Conservation (phyloP, 1,284 basidiomycete species). For the Cutaneotrichosporon sp. region DNA sequence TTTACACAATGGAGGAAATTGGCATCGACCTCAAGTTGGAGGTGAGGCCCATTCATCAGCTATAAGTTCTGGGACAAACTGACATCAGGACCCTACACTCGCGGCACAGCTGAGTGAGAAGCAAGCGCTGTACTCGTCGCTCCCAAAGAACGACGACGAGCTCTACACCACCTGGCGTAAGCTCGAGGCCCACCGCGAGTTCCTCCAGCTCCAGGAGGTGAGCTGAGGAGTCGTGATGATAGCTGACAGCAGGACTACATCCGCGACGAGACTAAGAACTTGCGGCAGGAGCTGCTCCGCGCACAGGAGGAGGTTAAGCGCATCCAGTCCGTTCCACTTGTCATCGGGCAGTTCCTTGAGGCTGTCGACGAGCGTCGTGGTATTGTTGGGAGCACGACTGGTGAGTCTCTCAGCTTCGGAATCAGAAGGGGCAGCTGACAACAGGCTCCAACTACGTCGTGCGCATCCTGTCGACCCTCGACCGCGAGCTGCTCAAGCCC, state of each 20-base stretch:
- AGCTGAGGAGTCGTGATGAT: slow-evolving; percentile 12
- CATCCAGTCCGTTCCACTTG: slow-evolving; percentile 98
- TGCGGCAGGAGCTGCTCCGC: slow-evolving; percentile 95
- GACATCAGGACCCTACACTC: slow-evolving; percentile 78
- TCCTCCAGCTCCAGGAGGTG: slow-evolving; percentile 88
- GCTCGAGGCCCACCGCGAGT: slow-evolving; percentile 85
- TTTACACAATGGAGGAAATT: slow-evolving; percentile 55
- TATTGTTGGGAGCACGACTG: slow-evolving; percentile 97
- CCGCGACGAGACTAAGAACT: slow-evolving; percentile 97
- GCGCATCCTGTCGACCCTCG: slow-evolving; percentile 93
- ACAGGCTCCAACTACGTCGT: slow-evolving; percentile 95
- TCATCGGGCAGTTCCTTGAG: slow-evolving; percentile 99
- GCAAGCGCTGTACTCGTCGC: slow-evolving; percentile 74
- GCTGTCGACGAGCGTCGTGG: slow-evolving; percentile 97
- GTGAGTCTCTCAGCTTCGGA: slow-evolving; percentile 28
- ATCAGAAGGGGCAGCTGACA: not conserved
- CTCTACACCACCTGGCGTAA: slow-evolving; percentile 95
- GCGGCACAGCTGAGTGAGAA: slow-evolving; percentile 84
- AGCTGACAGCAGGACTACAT: slow-evolving; percentile 68
- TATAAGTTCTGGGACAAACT: not conserved
- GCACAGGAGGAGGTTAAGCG: slow-evolving; percentile 99
- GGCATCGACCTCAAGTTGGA: slow-evolving; percentile 78
- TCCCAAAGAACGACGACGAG: slow-evolving; percentile 78
- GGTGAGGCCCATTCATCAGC: slow-evolving; percentile 57
- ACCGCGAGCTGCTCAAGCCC: slow-evolving; percentile 95